A percentile compares a stretch with the other conserved stretches of the same genome.
Evolutionary conservation across 1,139 yeast genomes (phyloP).

Genomic region (Petasospora rhodanensis): DNA sequence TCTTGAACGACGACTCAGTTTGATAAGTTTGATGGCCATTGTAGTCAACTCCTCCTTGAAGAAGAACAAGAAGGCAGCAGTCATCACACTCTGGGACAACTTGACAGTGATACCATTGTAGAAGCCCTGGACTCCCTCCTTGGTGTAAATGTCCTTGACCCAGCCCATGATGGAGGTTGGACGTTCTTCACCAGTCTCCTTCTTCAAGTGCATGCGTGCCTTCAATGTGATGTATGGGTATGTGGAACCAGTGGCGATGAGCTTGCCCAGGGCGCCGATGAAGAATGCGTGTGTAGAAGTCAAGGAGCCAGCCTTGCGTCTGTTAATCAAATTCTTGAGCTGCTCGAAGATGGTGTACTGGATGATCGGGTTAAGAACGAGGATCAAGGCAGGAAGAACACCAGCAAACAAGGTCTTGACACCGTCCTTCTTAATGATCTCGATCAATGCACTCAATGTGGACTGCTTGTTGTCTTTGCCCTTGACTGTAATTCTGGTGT

Average conservation of each 20-base stretch:
- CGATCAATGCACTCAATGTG: slow-evolving; percentile 51
- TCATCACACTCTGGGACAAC: slow-evolving; percentile 74
- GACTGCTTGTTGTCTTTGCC: slow-evolving; percentile 31
- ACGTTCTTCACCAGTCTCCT: slow-evolving; percentile 18
- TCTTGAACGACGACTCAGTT: slow-evolving; percentile 23
- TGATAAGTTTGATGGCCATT: slow-evolving; percentile 45
- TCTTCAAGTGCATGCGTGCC: slow-evolving; percentile 72
- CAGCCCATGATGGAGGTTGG: slow-evolving; percentile 23
- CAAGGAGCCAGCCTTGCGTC: slow-evolving; percentile 38
- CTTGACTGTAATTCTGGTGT: slow-evolving; percentile 73
- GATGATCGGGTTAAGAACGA: slow-evolving; percentile 84
- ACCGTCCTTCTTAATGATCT: slow-evolving; percentile 71
- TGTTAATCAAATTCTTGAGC: slow-evolving; percentile 60
- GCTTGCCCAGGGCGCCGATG: slow-evolving; percentile 86
- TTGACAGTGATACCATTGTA: slow-evolving; percentile 81
- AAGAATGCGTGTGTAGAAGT: slow-evolving; percentile 59
- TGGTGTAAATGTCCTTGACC: slow-evolving; percentile 45
- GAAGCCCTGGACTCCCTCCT: slow-evolving; percentile 70
- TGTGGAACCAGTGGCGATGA: slow-evolving; percentile 80
- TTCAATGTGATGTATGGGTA: slow-evolving; percentile 90
- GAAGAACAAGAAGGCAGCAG: slow-evolving; percentile 87
- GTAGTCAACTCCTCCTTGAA: slow-evolving; percentile 80
- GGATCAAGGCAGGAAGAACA: slow-evolving; percentile 72
- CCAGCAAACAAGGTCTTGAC: slow-evolving; percentile 73
- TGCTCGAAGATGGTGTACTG: slow-evolving; percentile 93